A percentile compares a stretch with the other conserved stretches of the same genome.
These are phyloP conservation scores for Leccinum fallax DNA, from an alignment of 1,284 basidiomycete species.

Conservation along the genomic window DNA sequence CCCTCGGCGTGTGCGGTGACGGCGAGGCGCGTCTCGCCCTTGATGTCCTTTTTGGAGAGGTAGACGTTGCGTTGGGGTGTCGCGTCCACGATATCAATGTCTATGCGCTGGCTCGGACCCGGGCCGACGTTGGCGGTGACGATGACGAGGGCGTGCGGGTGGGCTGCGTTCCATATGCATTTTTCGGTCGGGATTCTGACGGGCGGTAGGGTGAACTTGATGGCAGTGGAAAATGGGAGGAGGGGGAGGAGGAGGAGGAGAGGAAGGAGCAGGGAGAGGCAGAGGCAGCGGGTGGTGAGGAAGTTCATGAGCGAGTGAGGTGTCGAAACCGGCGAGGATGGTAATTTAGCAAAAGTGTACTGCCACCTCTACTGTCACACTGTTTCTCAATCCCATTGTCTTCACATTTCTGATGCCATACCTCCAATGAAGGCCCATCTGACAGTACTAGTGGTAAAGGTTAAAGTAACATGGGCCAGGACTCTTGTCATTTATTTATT, in stretches of 20 bases:
- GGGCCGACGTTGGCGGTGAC: constrained; percentile 90
- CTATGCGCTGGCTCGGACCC: constrained; percentile 76
- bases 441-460: too few relatives aligned
- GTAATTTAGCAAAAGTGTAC: not conserved
- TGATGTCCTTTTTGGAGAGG: constrained; percentile 86
- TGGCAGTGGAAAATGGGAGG: constrained; percentile 50
- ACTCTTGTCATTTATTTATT: too few relatives aligned
- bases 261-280: not conserved
- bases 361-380: not conserved
- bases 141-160: constrained; percentile 84
- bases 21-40: constrained; percentile 90
- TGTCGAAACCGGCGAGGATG: not conserved
- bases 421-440: not conserved
- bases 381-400: too few relatives aligned
- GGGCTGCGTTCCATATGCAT: constrained; percentile 95
- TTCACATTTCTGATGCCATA: too few relatives aligned
- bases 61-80: constrained; percentile 89
- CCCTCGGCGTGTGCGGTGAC: constrained; percentile 93
- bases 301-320: constrained; percentile 10
- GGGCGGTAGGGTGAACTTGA: constrained; percentile 83
- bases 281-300: not conserved
- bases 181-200: constrained; percentile 70
- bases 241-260: constrained; percentile 36
- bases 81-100: constrained; percentile 94
- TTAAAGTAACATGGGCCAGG: too few relatives aligned